Percentiles rank a stretch among this genome's conserved stretches.
Evolutionary conservation across 108 stramenopile genomes (phyloP).

Genomic region (Skeletonema potamos): DNA sequence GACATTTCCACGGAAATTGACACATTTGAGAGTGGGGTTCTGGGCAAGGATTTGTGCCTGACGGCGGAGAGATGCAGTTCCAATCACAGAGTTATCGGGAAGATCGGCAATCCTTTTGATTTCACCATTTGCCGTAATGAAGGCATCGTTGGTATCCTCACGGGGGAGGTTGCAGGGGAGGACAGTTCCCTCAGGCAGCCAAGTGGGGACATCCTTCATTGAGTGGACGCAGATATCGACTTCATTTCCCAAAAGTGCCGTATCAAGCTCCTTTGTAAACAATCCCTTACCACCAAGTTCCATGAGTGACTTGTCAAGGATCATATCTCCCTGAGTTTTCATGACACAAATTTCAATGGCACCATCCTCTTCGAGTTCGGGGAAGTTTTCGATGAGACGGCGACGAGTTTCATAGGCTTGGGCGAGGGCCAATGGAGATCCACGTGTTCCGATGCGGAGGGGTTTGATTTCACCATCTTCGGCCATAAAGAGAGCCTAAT

Average conservation of each 20-base stretch:
- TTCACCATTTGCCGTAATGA: slow-evolving; percentile 76
- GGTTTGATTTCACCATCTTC: slow-evolving; percentile 68
- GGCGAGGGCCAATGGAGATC: slow-evolving; percentile 97
- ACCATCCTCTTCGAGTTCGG: slow-evolving; percentile 92
- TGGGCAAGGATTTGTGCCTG: slow-evolving; percentile 95
- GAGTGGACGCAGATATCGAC: slow-evolving; percentile 99
- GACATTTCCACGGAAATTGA: slow-evolving; percentile 99
- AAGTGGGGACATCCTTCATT: slow-evolving; percentile 99
- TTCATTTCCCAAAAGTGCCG: slow-evolving; percentile 93
- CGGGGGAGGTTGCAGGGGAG: slow-evolving; percentile 97
- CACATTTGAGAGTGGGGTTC: slow-evolving; percentile 96
- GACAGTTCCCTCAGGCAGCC: slow-evolving; percentile 96
- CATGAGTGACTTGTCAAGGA: slow-evolving; percentile 98
- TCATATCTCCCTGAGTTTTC: slow-evolving; percentile 99
- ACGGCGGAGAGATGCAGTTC: slow-evolving; percentile 97
- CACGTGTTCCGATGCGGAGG: slow-evolving; percentile 96
- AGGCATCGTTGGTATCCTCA: slow-evolving; percentile 98
- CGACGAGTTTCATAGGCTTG: slow-evolving; percentile 97
- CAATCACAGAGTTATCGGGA: slow-evolving; percentile 93
- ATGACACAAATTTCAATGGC: slow-evolving; percentile 97
- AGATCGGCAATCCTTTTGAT: slow-evolving; percentile 84
- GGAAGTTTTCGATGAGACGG: slow-evolving; percentile 88
- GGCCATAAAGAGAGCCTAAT: slow-evolving; percentile 79
- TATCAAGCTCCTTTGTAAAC: slow-evolving; percentile 99
- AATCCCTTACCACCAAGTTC: slow-evolving; percentile 99